Evolutionary conservation across 2,329 filamentous ascomycete genomes (phyloP), one percentile per base, ranked within the genome.

Genomic region (Fusarium pseudonygamai): DNA sequence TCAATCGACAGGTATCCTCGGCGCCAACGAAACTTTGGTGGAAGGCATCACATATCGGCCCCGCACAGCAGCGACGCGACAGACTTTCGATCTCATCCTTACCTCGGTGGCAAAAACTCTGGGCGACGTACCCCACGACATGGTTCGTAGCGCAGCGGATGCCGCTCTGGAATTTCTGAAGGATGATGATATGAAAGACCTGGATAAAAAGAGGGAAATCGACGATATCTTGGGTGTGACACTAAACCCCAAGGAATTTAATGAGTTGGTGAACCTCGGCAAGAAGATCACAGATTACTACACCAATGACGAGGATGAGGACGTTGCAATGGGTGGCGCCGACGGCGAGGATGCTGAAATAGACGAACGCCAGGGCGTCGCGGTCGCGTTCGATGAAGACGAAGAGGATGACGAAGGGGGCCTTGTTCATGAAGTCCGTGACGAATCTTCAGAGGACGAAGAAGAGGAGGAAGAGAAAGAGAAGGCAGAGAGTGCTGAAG

Each of bases 211-310:
- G 86, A 97, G 95, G 84, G 95, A 98, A 81, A 91, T 98, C 47
- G 96, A 99, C 78, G 96, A 98, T 74, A 91, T 98, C 67, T 83
- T 99, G 46, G 96, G 96, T n/a, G 89, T 89, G 40, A 91, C 91
- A 2, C 89, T 98, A 85, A 92, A 88, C 55, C 90, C 94, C 3
- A 97, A 98, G 80, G 92, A 97, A 81, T 99, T 98, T 85, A 98
- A 98, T 80, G 96, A 98, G 84, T 85, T 99, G 75, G 92, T 98
- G 62, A 99, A 98, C 80, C 85, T 99, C 47, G 94, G 95, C 73
- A 99, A 99, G 86, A 99, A 99, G 84, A 97, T 99, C 72, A 99
- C 96, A 56, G 96, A 99, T 82, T 99, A 98, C 82, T 93, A 98
- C 82, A 93, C 93, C 43, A 95, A 98, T 80, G 96, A 98, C 74